Evolutionary conservation across 2,329 filamentous ascomycete species (phyloP).

Genomic region (Diplodia intermedia): DNA sequence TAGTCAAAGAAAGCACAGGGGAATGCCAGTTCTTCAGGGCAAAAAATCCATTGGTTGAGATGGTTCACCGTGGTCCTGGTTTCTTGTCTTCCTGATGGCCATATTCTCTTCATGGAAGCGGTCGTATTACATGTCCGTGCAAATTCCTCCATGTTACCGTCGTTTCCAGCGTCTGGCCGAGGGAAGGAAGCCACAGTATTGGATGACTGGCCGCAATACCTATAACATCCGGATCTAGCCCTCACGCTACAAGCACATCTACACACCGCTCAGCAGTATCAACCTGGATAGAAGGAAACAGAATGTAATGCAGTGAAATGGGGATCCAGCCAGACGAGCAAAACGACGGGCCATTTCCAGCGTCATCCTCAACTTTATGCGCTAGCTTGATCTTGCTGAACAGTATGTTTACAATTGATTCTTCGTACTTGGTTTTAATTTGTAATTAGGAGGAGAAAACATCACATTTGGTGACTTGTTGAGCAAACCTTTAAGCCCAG

Average conservation of each 20-base stretch:
- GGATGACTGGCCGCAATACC: neutral
- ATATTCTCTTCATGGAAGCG: neutral
- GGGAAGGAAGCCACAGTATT: neutral
- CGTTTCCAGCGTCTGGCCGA: neutral
- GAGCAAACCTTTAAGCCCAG: neutral
- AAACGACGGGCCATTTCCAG: neutral
- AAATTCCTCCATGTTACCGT: neutral
- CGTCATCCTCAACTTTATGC: neutral
- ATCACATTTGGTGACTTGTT: neutral
- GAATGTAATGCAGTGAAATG: neutral
- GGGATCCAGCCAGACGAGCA: neutral
- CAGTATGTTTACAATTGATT: neutral
- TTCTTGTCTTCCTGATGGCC: neutral
- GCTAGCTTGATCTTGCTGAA: neutral
- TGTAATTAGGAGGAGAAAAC: neutral
- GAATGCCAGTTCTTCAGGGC: neutral
- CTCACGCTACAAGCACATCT: neutral
- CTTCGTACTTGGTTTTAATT: neutral
- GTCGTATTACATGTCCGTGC: neutral
- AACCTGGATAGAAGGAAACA: neutral
- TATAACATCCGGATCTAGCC: neutral
- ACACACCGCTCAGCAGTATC: neutral
- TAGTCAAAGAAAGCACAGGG: neutral
- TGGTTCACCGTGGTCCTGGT: neutral
- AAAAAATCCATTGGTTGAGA: neutral